Evolutionary conservation across 805 yeast genomes (phyloP), one percentile per base, ranked within the genome.

Genomic region (Suhomyces sp.): DNA sequence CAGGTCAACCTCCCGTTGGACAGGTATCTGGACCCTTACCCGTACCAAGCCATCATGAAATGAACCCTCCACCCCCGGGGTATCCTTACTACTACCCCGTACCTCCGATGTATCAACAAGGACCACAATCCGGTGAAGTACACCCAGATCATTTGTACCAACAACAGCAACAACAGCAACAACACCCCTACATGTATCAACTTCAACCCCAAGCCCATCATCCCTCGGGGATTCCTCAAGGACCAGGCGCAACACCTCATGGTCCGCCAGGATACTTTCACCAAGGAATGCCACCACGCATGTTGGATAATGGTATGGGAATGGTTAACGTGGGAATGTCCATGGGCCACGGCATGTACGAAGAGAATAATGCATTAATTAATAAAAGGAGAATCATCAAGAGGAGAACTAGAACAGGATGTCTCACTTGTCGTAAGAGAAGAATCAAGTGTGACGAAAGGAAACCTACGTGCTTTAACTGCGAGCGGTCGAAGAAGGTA

Each of bases 381-480:
- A 54, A 56, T 46, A 65, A 64, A 40, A 51, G 73, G 32, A 54
- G 76, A 31, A 66, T 70, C 42, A 68, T 76, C 41, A 73, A 79
- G 48, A 63, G 81, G 29, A 65, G 90, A 33, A 83, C 88, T 2
- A 66, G 84, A 49, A 81, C 88, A 0, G 91, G 91, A 2, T 83
- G 90, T 54, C 57, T 81, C 37, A 83, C 90, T 1, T 83, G 90
- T 53, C 68, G 88, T 21, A 74, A 77, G 51, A 61, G 88, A 42
- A 64, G 88, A 30, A 44, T 41, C 36, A 44, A 44, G 60, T 83
- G 90, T 57, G 90, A 83, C 56, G 90, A 83, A 60, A 57, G 80
- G 31, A 81, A 78, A 48, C 88, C 88, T 1, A 66, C 71, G 38
- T 83, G 90, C 53, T 67, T 64, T 47, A 82, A 83, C 50, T 83